phyloP scores from a whole-genome alignment of 2,329 filamentous ascomycete genomes.

The Hypoxylon sp. region DNA sequence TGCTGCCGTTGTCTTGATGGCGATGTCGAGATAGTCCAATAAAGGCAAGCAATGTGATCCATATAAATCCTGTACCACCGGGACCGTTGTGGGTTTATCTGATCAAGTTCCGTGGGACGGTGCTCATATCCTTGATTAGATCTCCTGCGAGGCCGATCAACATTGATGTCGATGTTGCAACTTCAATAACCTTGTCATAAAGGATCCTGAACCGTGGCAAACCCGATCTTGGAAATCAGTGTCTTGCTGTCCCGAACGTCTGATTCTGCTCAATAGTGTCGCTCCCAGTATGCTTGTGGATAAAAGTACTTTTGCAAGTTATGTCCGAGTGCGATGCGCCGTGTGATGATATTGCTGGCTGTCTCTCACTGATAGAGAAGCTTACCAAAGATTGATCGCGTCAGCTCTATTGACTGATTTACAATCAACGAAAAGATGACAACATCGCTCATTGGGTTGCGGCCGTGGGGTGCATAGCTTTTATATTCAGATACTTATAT shows the following conservation, averaged over 20 bases:
- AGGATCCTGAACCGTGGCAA: neutral
- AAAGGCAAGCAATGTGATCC: constrained; percentile 39
- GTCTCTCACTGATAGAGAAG: constrained; percentile 7
- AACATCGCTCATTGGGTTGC: constrained; percentile 41
- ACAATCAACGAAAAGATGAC: constrained; percentile 31
- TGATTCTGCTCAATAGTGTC: neutral
- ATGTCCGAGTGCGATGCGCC: constrained; percentile 4
- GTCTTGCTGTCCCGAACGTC: constrained; percentile 4
- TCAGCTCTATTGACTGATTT: constrained; percentile 30
- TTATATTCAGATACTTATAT: constrained; percentile 41
- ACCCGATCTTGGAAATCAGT: neutral
- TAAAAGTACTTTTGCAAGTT: constrained; percentile 12
- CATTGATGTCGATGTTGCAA: constrained; percentile 21
- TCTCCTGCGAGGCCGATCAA: constrained; percentile 40
- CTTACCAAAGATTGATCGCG: constrained; percentile 17
- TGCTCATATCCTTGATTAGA: constrained; percentile 39
- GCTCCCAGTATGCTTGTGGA: neutral
- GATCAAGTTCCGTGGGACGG: constrained; percentile 25
- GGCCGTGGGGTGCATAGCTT: constrained; percentile 40
- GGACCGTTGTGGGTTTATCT: constrained; percentile 18
- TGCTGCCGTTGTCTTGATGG: constrained; percentile 23
- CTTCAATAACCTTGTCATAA: constrained; percentile 6
- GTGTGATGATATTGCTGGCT: constrained; percentile 10
- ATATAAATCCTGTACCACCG: constrained; percentile 37
- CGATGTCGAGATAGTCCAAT: constrained; percentile 41